Evolutionary conservation across 2,329 filamentous ascomycete genomes (phyloP).

Genomic region (Microsporum audouinii): DNA sequence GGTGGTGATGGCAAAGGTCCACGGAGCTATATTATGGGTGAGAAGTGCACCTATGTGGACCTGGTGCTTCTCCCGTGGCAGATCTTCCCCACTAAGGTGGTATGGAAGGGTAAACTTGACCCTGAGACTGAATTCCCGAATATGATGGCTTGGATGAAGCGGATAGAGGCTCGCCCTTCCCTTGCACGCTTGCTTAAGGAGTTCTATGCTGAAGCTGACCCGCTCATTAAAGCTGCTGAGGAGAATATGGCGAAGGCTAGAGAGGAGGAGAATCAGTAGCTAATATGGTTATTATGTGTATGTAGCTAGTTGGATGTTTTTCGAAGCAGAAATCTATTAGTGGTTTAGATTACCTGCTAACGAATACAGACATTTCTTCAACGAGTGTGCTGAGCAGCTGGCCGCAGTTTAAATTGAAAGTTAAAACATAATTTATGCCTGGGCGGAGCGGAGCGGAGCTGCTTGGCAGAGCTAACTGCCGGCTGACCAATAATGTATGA

Average conservation of each 20-base stretch:
- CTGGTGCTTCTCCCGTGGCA: constrained; percentile 25
- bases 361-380: too few species aligned
- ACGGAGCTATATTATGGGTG: constrained; percentile 32
- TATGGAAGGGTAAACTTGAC: not conserved
- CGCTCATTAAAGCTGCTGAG: not conserved
- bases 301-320: too few species aligned
- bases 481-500: too few species aligned
- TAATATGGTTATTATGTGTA: not conserved
- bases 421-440: not conserved
- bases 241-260: not conserved
- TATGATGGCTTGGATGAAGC: constrained; percentile 14
- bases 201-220: not conserved
- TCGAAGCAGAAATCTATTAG: too few species aligned
- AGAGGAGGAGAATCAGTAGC: not conserved
- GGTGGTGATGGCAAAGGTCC: constrained; percentile 13
- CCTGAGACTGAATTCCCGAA: constrained; percentile 13
- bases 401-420: not conserved
- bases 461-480: too few species aligned
- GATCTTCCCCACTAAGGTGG: not conserved
- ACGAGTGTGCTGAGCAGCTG: too few species aligned
- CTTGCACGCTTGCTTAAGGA: constrained; percentile 7
- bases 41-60: constrained; percentile 35
- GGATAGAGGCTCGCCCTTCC: constrained; percentile 10
- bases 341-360: too few species aligned
- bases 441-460: not conserved